Evolutionary conservation across 768 basidiomycete species (phyloP), one percentile per base, ranked within the genome.

Genomic region (Boletus sp.): DNA sequence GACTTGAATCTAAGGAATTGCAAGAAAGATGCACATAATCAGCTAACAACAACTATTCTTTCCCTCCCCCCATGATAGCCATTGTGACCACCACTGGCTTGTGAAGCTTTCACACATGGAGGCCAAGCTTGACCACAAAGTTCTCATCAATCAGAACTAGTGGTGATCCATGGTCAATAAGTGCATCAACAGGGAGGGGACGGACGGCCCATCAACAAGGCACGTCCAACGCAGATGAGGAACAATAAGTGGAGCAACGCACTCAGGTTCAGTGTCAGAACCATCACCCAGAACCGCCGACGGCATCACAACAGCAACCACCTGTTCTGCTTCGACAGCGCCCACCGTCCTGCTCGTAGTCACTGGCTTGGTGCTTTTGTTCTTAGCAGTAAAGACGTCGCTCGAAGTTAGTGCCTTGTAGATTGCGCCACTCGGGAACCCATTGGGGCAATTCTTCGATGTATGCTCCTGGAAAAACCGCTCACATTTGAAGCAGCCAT

Each of bases 161-260:
- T 30, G 67, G 61, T 0, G 71, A 66, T 4, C 72, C 71, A 51
- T 61, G 42, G 45, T 76, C 71, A 67, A 75, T 68, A 0, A 74
- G 45, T 0, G 59, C 57, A 1, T 57, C 45, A 0, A 67, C 49
- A 12, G 29, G 29, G 29, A 30, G 29, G 15, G 15, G 29, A 15
- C 5, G 57, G 60, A 10, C 1, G 14, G 62, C 47, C 59, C 62
- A 12, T 44, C 39, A 4, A 70, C 2, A 7, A 47, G 41, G 42
- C 61, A 69, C 3, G 7, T 2, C 65, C 61, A 67, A 12, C 14
- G 1, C 0, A 68, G 42, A 24, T 63, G 61, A 1, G 56, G n/a
- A 17, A 15, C 20, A 3, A 37, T 55, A 28, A 58, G 8, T 1
- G 60, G 56, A 10, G 50, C 36, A 1, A 59, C 36, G 30, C 58